Conservation (phyloP, 805 yeast species). For the Myxozyma lipomycoides region DNA sequence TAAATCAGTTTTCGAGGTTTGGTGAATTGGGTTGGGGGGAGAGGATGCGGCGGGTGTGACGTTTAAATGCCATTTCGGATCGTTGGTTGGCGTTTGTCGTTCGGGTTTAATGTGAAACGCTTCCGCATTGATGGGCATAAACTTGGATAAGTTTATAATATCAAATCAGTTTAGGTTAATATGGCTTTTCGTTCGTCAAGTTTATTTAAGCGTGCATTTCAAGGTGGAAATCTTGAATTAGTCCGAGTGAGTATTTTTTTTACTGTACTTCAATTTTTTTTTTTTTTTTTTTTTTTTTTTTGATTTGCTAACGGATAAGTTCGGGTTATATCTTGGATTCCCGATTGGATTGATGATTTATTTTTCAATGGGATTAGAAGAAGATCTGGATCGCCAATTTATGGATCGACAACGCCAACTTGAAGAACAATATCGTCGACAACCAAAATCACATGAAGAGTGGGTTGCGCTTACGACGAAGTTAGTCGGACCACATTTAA, state of each 20-base stretch:
- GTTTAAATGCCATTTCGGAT: too few species aligned
- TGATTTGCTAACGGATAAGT: conserved; percentile 4
- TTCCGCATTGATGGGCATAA: too few species aligned
- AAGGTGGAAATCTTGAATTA: conserved; percentile 23
- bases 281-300: not conserved
- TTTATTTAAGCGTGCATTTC: conserved; percentile 11
- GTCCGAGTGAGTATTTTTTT: conserved; percentile 13
- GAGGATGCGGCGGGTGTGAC: too few species aligned
- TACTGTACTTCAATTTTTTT: too few species aligned
- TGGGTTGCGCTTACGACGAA: conserved; percentile 1
- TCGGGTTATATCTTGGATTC: conserved; percentile 18
- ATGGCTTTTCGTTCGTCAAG: too few species aligned
- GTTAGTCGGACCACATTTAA: not conserved
- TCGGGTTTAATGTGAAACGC: too few species aligned
- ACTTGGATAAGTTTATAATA: too few species aligned
- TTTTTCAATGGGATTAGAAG: conserved; percentile 22
- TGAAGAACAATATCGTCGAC: not conserved
- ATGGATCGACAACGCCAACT: conserved; percentile 3
- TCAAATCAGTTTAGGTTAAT: too few species aligned
- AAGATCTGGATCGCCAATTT: conserved; percentile 16
- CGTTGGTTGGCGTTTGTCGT: too few species aligned
- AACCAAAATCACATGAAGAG: conserved; percentile 10
- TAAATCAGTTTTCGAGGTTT: too few species aligned
- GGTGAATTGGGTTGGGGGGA: too few species aligned
- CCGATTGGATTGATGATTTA: conserved; percentile 27